Evolutionary conservation across 2,329 filamentous ascomycete species (phyloP).

Genomic region (Pseudofabraea citricarpa): DNA sequence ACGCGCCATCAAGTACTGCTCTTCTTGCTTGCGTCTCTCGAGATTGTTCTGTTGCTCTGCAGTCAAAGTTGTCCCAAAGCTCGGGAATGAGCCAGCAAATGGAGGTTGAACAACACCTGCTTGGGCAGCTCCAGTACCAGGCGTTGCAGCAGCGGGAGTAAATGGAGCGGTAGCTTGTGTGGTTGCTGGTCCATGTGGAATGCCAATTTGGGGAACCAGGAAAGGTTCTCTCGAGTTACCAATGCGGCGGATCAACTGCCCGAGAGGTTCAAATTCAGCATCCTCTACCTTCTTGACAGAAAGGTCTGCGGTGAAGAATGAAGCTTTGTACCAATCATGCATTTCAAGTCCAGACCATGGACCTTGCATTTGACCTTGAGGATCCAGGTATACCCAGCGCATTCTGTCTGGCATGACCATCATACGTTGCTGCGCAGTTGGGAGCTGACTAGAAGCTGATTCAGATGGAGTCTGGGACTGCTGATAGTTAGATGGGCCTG

Average conservation of each 20-base stretch:
- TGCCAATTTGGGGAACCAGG: conserved; percentile 93
- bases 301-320: conserved; percentile 92
- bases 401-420: conserved; percentile 99
- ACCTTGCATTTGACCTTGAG: conserved; percentile 85
- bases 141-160: conserved; percentile 30
- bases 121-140: conserved; percentile 38
- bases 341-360: conserved; percentile 96
- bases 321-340: conserved; percentile 99
- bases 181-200: conserved; percentile 76
- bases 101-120: conserved; percentile 72
- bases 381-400: conserved; percentile 97
- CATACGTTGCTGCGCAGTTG: conserved; percentile 66
- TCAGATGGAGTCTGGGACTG: conserved; percentile 32
- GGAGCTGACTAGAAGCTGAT: conserved; percentile 62
- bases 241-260: conserved; percentile 90
- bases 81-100: conserved; percentile 89
- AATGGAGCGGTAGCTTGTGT: conserved; percentile 31
- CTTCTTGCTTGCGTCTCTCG: conserved; percentile 94
- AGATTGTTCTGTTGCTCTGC: conserved; percentile 97
- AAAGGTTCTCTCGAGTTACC: conserved; percentile 97
- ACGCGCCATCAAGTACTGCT: conserved; percentile 93
- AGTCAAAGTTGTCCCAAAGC: conserved; percentile 92
- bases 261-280: conserved; percentile 87
- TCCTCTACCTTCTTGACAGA: conserved; percentile 95
- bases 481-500: conserved; percentile 21